Evolutionary conservation across 2,329 filamentous ascomycete species (phyloP).

Genomic region (Pseudocercospora eumusae): DNA sequence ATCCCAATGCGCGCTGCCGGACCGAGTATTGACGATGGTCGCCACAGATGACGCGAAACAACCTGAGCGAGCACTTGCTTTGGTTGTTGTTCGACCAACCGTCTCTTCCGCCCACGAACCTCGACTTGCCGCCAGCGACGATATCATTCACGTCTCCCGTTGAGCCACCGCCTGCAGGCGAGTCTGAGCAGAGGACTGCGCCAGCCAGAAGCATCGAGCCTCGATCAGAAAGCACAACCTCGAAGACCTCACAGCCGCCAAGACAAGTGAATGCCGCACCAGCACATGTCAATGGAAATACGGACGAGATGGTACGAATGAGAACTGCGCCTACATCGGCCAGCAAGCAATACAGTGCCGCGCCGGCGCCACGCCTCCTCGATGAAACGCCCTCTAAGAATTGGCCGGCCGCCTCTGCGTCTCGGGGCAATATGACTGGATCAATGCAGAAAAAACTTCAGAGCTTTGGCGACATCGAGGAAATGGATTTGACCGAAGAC

Average conservation of each 20-base stretch:
- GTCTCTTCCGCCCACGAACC: slow-evolving; percentile 42
- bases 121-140: slow-evolving; percentile 28
- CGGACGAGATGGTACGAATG: slow-evolving; percentile 47
- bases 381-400: slow-evolving; percentile 22
- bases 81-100: slow-evolving; percentile 52
- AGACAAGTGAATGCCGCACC: neutral
- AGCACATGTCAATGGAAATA: slow-evolving; percentile 6
- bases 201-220: neutral
- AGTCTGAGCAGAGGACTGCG: slow-evolving; percentile 10
- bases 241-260: neutral
- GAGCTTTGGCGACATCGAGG: slow-evolving; percentile 32
- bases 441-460: slow-evolving; percentile 11
- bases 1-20: slow-evolving; percentile 5
- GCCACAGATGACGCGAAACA: slow-evolving; percentile 51
- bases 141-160: slow-evolving; percentile 20
- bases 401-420: neutral
- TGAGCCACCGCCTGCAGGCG: slow-evolving; percentile 14
- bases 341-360: slow-evolving; percentile 42
- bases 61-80: slow-evolving; percentile 50
- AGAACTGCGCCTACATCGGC: slow-evolving; percentile 47
- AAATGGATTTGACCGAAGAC: slow-evolving; percentile 41
- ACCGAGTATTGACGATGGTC: slow-evolving; percentile 26
- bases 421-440: slow-evolving; percentile 12
- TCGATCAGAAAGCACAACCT: neutral
- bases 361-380: neutral